Evolutionary conservation across 2,329 filamentous ascomycete genomes (phyloP).

Genomic region (Sordariomycetes sp.): DNA sequence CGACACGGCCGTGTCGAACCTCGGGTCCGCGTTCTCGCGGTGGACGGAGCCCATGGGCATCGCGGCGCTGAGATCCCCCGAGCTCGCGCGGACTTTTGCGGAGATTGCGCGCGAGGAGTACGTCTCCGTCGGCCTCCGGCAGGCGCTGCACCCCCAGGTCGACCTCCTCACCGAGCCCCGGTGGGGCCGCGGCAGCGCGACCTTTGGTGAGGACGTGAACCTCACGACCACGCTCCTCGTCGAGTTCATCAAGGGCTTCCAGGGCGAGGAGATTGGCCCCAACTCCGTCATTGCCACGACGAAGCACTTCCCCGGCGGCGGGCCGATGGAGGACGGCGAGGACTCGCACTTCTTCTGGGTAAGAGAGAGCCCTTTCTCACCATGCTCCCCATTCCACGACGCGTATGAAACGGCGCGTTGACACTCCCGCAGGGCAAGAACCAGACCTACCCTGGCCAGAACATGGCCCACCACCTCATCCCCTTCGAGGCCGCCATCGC

Average conservation of each 20-base stretch:
- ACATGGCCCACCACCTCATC: constrained; percentile 33
- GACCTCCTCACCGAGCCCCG: constrained; percentile 36
- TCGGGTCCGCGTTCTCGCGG: constrained; percentile 28
- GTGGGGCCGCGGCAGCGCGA: constrained; percentile 30
- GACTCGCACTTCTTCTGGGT: constrained; percentile 30
- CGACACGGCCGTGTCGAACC: constrained; percentile 26
- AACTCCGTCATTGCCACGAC: constrained; percentile 32
- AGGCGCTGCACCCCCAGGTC: constrained; percentile 34
- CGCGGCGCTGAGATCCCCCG: constrained; percentile 29
- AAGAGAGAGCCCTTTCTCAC: constrained; percentile 13
- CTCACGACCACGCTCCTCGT: constrained; percentile 21
- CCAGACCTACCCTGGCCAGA: constrained; percentile 32
- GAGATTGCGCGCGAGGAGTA: constrained; percentile 34
- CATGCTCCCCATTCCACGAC: no score
- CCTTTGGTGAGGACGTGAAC: constrained; percentile 34
- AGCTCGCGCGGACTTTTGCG: constrained; percentile 29
- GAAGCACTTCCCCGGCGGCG: constrained; percentile 40
- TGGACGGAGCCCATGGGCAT: constrained; percentile 38
- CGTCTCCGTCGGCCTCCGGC: constrained; percentile 24
- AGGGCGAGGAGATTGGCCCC: constrained; percentile 26
- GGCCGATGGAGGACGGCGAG: constrained; percentile 32
- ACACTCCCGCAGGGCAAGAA: constrained; percentile 27
- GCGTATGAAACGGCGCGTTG: neutral
- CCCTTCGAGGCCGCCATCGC: constrained; percentile 24
- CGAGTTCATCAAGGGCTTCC: constrained; percentile 33